A percentile compares a stretch with the other conserved stretches of the same genome.
Evolutionary conservation across 2,329 filamentous ascomycete genomes (phyloP).

Genomic region (Phyllosticta citribraziliensis): DNA sequence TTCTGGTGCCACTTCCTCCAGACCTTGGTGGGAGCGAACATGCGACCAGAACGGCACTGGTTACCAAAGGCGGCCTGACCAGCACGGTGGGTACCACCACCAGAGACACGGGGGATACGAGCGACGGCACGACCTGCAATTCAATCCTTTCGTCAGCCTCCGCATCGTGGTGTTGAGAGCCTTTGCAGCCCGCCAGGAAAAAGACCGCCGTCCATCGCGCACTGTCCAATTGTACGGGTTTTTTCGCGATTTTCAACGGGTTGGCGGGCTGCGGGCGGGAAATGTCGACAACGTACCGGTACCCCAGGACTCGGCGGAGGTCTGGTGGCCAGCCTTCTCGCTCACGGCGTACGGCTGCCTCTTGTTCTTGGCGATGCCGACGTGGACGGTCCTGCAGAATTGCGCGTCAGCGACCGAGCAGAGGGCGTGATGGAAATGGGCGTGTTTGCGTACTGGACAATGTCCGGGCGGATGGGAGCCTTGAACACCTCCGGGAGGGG

Average conservation of each 20-base stretch:
- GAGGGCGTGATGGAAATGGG: not conserved
- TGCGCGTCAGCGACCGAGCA: slow-evolving; percentile 23
- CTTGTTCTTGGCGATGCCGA: slow-evolving; percentile 99
- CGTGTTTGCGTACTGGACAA: slow-evolving; percentile 64
- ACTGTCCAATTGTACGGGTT: slow-evolving; percentile 3
- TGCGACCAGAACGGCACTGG: slow-evolving; percentile 99
- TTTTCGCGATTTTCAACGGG: slow-evolving; percentile 16
- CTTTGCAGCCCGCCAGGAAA: not conserved
- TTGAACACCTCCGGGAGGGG: slow-evolving; percentile 95
- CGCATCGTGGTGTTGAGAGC: not conserved
- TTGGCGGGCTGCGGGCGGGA: slow-evolving; percentile 12
- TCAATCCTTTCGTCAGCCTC: slow-evolving; percentile 10
- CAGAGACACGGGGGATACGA: slow-evolving; percentile 99
- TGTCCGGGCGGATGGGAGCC: slow-evolving; percentile 95
- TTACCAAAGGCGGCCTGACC: slow-evolving; percentile 99
- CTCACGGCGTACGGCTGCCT: slow-evolving; percentile 98
- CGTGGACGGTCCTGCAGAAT: slow-evolving; percentile 64
- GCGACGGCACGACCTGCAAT: slow-evolving; percentile 85
- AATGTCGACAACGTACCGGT: slow-evolving; percentile 61
- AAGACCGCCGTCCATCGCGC: not conserved
- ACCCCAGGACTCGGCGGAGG: slow-evolving; percentile 99
- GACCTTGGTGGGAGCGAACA: slow-evolving; percentile 99
- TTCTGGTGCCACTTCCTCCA: slow-evolving; percentile 99
- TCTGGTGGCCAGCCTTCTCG: slow-evolving; percentile 99
- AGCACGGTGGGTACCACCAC: slow-evolving; percentile 99